Percentiles rank a stretch among this genome's conserved stretches.
These are phyloP conservation scores for Auricularia heimuer DNA, from an alignment of 768 basidiomycete genomes.

Conservation along the genomic window DNA sequence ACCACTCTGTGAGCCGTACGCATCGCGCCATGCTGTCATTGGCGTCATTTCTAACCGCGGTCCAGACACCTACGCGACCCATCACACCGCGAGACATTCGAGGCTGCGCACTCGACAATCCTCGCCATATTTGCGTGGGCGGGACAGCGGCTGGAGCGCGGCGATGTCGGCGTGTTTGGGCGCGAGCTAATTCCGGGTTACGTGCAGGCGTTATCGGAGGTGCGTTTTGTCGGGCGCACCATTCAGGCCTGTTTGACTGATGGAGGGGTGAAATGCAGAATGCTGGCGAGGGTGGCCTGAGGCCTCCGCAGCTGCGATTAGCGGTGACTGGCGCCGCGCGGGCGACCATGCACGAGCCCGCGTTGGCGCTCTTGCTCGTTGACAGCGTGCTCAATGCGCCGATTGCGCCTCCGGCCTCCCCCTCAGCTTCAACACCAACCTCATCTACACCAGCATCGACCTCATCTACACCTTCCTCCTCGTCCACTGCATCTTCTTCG, in stretches of 20 bases:
- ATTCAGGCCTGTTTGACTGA: no score
- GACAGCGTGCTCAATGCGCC: conserved; percentile 39
- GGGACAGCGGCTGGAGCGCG: conserved; percentile 2
- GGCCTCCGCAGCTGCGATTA: conserved; percentile 54
- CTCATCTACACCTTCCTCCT: conserved; percentile 42
- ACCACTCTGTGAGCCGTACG: conserved; percentile 58
- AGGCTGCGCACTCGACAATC: conserved; percentile 78
- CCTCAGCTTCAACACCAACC: conserved; percentile 16
- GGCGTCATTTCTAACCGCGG: background rate
- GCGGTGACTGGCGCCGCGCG: conserved; percentile 25
- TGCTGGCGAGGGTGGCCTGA: conserved; percentile 50
- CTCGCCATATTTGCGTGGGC: conserved; percentile 53
- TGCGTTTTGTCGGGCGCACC: conserved; percentile 20
- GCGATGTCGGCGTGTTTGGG: conserved; percentile 25
- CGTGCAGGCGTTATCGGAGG: conserved; percentile 58
- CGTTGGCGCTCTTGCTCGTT: background rate
- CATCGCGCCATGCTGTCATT: conserved; percentile 4
- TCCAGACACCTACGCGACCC: conserved; percentile 51
- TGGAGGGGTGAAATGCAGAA: conserved; percentile 34
- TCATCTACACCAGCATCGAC: conserved; percentile 6
- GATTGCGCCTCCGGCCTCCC: conserved; percentile 41
- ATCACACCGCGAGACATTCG: conserved; percentile 63
- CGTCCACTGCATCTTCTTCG: conserved; percentile 27
- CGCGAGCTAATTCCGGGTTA: conserved; percentile 67
- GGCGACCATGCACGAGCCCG: background rate